Base-by-base conservation (phyloP, 768 basidiomycete species). In the Fomitopsis pulvina region DNA sequence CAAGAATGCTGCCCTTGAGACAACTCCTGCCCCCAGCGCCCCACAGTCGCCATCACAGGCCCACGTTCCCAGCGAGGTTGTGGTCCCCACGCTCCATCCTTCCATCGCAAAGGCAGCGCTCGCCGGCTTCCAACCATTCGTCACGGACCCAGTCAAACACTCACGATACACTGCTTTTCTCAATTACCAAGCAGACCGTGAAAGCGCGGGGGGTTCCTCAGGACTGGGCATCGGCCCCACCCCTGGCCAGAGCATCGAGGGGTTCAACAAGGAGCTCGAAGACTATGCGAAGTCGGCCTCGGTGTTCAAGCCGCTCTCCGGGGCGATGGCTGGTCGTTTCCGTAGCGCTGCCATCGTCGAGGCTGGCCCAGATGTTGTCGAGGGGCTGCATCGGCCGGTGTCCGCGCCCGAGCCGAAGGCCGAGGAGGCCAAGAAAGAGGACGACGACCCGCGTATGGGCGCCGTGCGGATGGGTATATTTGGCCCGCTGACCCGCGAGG, bases 291-390 rank as follows among this genome's bases (percentile, higher is more conserved):
- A 92, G 62, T 77, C 92, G 0, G 95, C 95, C 0, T 68, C 77
- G 22, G 79, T 98, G 25, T 98, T 97, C 71, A 92, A 92, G 59
- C 96, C 96, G 0, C 80, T 94, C 56, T 79, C 83, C 0, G 90
- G 87, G 2, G 90, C 91, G 14, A 97, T 98, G 90, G 92, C 92
- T 0, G 86, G 83, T 20, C 78, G 95, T n/a, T 98, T 98, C 66
- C 92, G 87, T 4, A 86, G 80, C 50, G 89, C 90, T 0, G 77
- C 78, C 0, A 74, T 83, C 12, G 67, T 89, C n/a, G 89, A 91
- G 24, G 63, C 67, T 4, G 85, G 78, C 0, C 78, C 84, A 4
- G 74, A 78, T 48, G 63, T 80, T 11, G 60, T 79, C 26, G 86
- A 84, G 62, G 90, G 90, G 1, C 62, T 92, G 43, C 79, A 87